phyloP scores from a whole-genome alignment of 2,329 filamentous ascomycete species.

The Apiospora aurea region DNA sequence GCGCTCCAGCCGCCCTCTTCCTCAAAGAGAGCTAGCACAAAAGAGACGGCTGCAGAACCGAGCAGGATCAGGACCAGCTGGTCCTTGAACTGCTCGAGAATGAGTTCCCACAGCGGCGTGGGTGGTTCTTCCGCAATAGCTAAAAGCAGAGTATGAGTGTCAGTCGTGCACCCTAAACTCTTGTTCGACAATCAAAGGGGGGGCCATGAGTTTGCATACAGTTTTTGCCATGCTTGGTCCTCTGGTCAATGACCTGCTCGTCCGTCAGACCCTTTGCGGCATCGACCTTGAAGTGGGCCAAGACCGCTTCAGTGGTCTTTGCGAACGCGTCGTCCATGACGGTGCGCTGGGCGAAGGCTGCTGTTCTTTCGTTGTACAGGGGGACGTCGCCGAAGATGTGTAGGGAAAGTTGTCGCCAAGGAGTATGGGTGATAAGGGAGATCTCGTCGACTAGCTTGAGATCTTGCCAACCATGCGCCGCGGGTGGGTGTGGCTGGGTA shows the following conservation, averaged over 20 bases:
- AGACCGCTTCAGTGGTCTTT: constrained; percentile 63
- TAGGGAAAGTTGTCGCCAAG: not conserved
- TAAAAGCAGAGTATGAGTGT: constrained; percentile 37
- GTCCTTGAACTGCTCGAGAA: constrained; percentile 99
- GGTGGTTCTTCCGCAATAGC: constrained; percentile 85
- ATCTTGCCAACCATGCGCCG: constrained; percentile 18
- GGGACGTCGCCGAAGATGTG: not conserved
- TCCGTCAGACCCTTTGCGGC: constrained; percentile 62
- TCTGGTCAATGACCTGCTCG: constrained; percentile 62
- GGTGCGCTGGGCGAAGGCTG: constrained; percentile 9
- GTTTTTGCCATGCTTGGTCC: constrained; percentile 70
- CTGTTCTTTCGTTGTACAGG: not conserved
- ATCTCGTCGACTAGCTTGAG: not conserved
- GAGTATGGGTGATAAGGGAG: not conserved
- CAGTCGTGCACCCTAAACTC: constrained; percentile 29
- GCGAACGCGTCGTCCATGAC: constrained; percentile 70
- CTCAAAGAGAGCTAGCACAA: constrained; percentile 91
- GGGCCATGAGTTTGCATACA: constrained; percentile 52
- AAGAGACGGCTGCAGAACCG: constrained; percentile 91
- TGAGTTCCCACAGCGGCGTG: constrained; percentile 94
- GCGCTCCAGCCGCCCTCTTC: constrained; percentile 94
- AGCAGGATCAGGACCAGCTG: constrained; percentile 96
- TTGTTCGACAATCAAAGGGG: not conserved
- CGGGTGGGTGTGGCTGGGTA: constrained; percentile 14
- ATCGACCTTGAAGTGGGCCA: constrained; percentile 65